Conservation (phyloP, 345 rosid species). For the Eucalyptus erythrocorys region DNA sequence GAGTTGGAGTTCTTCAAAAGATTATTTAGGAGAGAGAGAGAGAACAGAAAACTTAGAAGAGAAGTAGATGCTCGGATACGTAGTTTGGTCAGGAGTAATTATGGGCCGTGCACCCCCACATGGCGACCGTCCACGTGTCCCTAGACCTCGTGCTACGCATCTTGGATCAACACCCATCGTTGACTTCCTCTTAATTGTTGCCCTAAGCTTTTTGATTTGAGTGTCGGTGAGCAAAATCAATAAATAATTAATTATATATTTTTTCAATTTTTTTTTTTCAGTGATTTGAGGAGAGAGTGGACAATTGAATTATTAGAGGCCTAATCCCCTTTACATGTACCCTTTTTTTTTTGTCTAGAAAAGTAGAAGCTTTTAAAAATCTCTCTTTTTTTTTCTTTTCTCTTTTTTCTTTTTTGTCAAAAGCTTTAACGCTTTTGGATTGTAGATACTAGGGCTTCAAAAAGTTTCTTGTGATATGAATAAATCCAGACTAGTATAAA, state of each 20-base stretch:
- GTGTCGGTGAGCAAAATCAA: background rate
- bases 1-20: background rate
- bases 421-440: background rate
- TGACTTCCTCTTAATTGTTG: background rate
- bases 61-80: background rate
- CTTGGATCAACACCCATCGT: background rate
- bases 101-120: background rate
- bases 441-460: background rate
- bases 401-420: too few species aligned
- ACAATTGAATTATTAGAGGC: background rate
- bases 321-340: background rate
- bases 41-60: background rate
- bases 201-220: background rate
- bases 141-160: background rate
- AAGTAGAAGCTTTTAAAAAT: background rate
- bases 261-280: background rate
- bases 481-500: background rate
- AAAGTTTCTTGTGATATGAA: background rate
- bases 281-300: background rate
- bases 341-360: background rate
- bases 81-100: background rate
- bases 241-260: background rate
- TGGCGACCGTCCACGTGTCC: slow-evolving; percentile 14
- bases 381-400: too few species aligned
- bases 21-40: background rate